A percentile compares a stretch with the other conserved stretches of the same genome.
Conservation (phyloP, 2,329 filamentous ascomycete species). For the Boeremia lycopersici region DNA sequence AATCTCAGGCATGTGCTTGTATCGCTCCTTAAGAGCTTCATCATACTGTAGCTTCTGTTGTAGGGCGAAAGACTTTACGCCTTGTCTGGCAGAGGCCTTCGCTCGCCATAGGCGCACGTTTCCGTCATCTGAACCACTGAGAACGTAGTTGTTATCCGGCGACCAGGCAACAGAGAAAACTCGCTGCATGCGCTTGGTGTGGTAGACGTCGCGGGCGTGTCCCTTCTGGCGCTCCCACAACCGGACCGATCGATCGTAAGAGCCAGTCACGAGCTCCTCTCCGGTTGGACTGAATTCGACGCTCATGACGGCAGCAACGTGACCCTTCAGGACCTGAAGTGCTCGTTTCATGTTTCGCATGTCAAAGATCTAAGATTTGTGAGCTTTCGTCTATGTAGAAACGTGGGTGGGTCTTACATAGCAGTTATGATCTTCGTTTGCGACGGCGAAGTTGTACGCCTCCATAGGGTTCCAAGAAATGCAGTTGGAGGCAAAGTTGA, state of each 20-base stretch:
- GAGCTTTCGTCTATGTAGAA: background rate
- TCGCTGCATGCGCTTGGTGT: constrained; percentile 97
- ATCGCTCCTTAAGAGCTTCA: constrained; percentile 79
- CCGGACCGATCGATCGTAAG: constrained; percentile 85
- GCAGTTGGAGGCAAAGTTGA: constrained; percentile 91
- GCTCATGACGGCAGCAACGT: constrained; percentile 93
- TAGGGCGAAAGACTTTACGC: constrained; percentile 83
- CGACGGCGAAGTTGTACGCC: constrained; percentile 91
- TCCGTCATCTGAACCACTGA: constrained; percentile 92
- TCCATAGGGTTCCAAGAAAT: constrained; percentile 97
- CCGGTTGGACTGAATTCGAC: constrained; percentile 95
- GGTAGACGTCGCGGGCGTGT: constrained; percentile 90
- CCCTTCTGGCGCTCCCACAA: constrained; percentile 82
- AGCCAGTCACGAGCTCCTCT: constrained; percentile 88
- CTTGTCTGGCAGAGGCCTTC: constrained; percentile 80
- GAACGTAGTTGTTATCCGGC: constrained; percentile 85
- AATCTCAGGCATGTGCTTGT: constrained; percentile 95
- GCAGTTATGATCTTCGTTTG: constrained; percentile 92
- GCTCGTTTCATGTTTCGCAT: constrained; percentile 89
- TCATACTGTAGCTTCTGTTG: constrained; percentile 92
- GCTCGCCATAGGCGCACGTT: constrained; percentile 90
- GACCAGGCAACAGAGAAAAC: constrained; percentile 87
- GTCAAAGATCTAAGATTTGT: constrained; percentile 70
- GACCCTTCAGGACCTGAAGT: constrained; percentile 86
- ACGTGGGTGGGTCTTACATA: constrained; percentile 52